These are phyloP conservation scores for Pelargonium myrrhifolium DNA, from an alignment of 441 rosid species.

Conservation along the genomic window DNA sequence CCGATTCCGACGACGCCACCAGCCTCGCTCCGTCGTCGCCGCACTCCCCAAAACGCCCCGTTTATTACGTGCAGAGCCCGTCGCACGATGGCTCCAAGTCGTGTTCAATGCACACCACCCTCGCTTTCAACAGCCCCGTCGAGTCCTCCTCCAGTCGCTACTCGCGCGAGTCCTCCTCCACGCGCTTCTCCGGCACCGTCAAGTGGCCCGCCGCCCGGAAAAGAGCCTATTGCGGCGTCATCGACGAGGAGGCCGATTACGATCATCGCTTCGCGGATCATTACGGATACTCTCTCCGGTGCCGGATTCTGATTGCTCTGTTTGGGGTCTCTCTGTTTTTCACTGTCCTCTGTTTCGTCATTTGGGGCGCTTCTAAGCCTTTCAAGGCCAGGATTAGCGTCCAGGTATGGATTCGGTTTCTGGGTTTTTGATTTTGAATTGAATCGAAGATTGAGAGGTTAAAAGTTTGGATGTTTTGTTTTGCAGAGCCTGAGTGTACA, in stretches of 20 bases:
- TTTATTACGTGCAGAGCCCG: slow-evolving; percentile 71
- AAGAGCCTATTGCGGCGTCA: slow-evolving; percentile 36
- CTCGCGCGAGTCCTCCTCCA: slow-evolving; percentile 42
- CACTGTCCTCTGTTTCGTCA: slow-evolving; percentile 32
- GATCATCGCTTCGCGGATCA: slow-evolving; percentile 13
- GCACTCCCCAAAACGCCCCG: slow-evolving; percentile 20
- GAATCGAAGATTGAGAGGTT: too few relatives aligned
- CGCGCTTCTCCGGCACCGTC: slow-evolving; percentile 30
- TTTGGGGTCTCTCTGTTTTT: slow-evolving; percentile 27
- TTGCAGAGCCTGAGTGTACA: slow-evolving; percentile 39
- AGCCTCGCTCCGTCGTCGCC: slow-evolving; percentile 67
- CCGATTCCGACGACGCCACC: slow-evolving; percentile 62
- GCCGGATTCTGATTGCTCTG: slow-evolving; percentile 36
- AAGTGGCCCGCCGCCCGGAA: slow-evolving; percentile 30
- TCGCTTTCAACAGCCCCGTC: slow-evolving; percentile 26
- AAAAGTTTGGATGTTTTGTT: neutral
- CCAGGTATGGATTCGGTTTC: slow-evolving; percentile 26
- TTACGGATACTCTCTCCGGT: slow-evolving; percentile 21
- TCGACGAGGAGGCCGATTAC: slow-evolving; percentile 35
- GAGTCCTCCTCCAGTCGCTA: slow-evolving; percentile 37
- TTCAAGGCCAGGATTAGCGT: slow-evolving; percentile 30
- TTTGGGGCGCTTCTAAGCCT: slow-evolving; percentile 45
- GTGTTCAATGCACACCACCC: slow-evolving; percentile 32
- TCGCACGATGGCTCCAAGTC: slow-evolving; percentile 67
- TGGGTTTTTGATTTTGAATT: too few relatives aligned